Percentiles rank a stretch among this genome's conserved stretches.
These are phyloP conservation scores for Dinochytrium kinnereticum DNA, from an alignment of 371 early-diverging fungal species.

Conservation along the genomic window DNA sequence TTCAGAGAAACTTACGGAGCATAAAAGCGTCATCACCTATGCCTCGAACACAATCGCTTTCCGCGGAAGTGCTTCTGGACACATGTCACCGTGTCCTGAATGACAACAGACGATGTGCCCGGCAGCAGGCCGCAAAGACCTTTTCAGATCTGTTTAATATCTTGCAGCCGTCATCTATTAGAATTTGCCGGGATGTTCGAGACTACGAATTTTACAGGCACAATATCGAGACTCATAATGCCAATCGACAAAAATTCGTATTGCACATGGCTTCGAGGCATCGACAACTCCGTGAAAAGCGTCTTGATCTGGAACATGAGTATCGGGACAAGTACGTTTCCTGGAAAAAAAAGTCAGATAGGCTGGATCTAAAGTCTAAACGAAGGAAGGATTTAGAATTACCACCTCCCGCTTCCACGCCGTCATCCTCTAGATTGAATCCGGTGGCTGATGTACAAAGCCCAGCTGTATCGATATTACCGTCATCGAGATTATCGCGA, in stretches of 20 bases:
- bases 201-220: slow-evolving; percentile 22
- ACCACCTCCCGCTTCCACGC: not conserved
- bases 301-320: slow-evolving; percentile 21
- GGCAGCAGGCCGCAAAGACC: not conserved
- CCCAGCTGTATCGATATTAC: not conserved
- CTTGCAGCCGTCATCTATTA: not conserved
- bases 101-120: slow-evolving; percentile 21
- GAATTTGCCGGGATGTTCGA: slow-evolving; percentile 19
- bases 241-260: slow-evolving; percentile 19
- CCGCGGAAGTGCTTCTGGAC: not conserved
- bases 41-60: not conserved
- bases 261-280: slow-evolving; percentile 20
- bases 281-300: slow-evolving; percentile 18
- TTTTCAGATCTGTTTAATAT: not conserved
- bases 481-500: slow-evolving; percentile 1
- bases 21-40: not conserved
- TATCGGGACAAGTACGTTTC: slow-evolving; percentile 26
- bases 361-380: slow-evolving; percentile 29
- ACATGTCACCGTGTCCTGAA: not conserved
- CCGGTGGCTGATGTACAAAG: not conserved
- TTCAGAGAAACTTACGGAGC: not conserved
- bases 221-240: slow-evolving; percentile 5
- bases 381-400: not conserved
- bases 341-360: slow-evolving; percentile 34
- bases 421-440: not conserved